Percentiles rank a stretch among this genome's conserved stretches.
Evolutionary conservation across 176 grass and related monocot genomes (phyloP).

Genomic region (Calamus simplicifolius): DNA sequence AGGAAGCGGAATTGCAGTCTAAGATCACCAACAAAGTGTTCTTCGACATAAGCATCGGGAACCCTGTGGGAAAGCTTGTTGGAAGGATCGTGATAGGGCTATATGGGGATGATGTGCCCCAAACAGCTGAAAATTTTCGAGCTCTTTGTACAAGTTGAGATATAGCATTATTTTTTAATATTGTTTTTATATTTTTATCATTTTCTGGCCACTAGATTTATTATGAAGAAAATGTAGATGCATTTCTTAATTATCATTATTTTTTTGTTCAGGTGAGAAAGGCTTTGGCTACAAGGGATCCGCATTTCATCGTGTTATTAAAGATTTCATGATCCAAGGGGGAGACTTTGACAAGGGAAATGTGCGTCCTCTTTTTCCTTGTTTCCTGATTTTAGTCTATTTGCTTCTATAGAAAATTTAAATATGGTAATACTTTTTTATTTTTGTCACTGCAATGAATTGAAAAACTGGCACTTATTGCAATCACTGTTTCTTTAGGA

Average conservation of each 20-base stretch:
- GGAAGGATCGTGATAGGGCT: constrained; percentile 86
- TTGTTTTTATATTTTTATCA: too few species aligned
- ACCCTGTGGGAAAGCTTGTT: constrained; percentile 46
- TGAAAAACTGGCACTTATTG: too few species aligned
- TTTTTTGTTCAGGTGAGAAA: constrained; percentile 58
- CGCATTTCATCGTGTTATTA: constrained; percentile 79
- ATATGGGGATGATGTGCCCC: constrained; percentile 80
- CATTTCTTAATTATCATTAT: background rate
- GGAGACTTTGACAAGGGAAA: constrained; percentile 98
- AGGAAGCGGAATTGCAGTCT: constrained; percentile 64
- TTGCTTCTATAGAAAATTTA: too few species aligned
- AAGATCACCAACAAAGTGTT: constrained; percentile 96
- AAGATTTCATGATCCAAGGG: constrained; percentile 98
- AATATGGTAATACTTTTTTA: too few species aligned
- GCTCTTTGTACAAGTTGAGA: constrained; percentile 71
- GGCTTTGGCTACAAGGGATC: constrained; percentile 90
- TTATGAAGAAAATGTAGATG: background rate
- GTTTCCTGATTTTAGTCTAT: background rate
- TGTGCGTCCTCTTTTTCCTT: constrained; percentile 29
- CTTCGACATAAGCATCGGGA: constrained; percentile 91
- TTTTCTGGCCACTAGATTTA: too few species aligned
- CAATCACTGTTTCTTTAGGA: too few species aligned
- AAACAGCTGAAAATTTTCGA: constrained; percentile 82
- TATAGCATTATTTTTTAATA: too few species aligned
- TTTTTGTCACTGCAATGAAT: too few species aligned